These are phyloP conservation scores for Lepidium campestre DNA, from an alignment of 441 rosid species.

Conservation along the genomic window DNA sequence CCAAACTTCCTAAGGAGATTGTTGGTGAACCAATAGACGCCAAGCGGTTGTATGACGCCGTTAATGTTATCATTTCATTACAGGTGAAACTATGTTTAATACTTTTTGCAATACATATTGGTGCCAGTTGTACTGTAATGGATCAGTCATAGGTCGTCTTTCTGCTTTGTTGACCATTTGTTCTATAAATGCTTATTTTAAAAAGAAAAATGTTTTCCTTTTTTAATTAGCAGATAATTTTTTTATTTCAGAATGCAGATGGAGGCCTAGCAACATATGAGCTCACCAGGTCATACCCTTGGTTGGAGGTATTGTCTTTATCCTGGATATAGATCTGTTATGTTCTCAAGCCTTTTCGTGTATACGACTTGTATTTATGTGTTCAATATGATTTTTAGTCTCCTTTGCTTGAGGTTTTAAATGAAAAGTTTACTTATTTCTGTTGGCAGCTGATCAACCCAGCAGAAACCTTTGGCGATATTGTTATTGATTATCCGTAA, in stretches of 20 bases:
- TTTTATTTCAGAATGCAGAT: constrained; percentile 54
- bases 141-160: neutral
- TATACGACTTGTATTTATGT: neutral
- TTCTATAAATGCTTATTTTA: neutral
- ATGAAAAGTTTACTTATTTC: constrained; percentile 11
- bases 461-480: constrained; percentile 99
- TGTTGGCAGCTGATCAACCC: constrained; percentile 80
- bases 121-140: neutral
- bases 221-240: constrained; percentile 12
- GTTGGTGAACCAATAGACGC: constrained; percentile 75
- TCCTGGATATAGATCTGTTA: constrained; percentile 1
- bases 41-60: constrained; percentile 62
- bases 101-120: neutral
- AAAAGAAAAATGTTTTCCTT: neutral
- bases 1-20: constrained; percentile 58
- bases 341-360: neutral
- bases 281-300: constrained; percentile 79
- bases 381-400: neutral
- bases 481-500: constrained; percentile 94
- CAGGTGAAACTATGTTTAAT: constrained; percentile 49
- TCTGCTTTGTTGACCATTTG: neutral
- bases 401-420: constrained; percentile 3
- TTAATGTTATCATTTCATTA: constrained; percentile 80
- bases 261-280: constrained; percentile 85
- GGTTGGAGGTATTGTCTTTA: constrained; percentile 78